Conservation (phyloP, 129 eudicot species). For the Sambucus nigra region DNA sequence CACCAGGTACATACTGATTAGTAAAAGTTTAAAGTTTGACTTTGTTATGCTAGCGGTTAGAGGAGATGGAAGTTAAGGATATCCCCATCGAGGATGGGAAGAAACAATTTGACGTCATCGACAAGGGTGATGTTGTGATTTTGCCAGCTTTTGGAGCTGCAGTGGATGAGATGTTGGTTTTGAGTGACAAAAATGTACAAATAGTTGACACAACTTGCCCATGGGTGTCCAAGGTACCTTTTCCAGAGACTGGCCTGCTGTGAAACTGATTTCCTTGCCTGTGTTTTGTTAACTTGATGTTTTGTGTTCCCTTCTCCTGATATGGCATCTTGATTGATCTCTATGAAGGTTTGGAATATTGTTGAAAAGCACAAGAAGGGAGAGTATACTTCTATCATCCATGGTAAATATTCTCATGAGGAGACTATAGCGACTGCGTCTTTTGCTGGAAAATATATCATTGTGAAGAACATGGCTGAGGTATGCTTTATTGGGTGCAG, state of each 20-base stretch:
- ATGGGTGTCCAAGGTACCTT: conserved; percentile 91
- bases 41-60: conserved; percentile 53
- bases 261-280: conserved; percentile 6
- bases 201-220: conserved; percentile 97
- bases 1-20: too few species aligned
- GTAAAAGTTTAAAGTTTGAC: too few species aligned
- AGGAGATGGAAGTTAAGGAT: conserved; percentile 61
- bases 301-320: conserved; percentile 7
- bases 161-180: conserved; percentile 66
- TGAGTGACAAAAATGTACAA: conserved; percentile 67
- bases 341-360: conserved; percentile 61
- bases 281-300: background rate
- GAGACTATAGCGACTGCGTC: conserved; percentile 92
- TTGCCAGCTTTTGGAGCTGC: conserved; percentile 97
- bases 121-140: conserved; percentile 77
- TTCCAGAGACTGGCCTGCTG: too few species aligned
- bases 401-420: conserved; percentile 83
- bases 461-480: conserved; percentile 85
- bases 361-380: conserved; percentile 92
- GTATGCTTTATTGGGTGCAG: conserved; percentile 19
- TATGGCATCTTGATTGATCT: conserved; percentile 4
- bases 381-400: conserved; percentile 76
- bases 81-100: conserved; percentile 51
- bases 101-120: conserved; percentile 69
- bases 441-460: conserved; percentile 79